Conservation (phyloP, 192 early-diverging fungal species). For the Kickxella alabastrina region DNA sequence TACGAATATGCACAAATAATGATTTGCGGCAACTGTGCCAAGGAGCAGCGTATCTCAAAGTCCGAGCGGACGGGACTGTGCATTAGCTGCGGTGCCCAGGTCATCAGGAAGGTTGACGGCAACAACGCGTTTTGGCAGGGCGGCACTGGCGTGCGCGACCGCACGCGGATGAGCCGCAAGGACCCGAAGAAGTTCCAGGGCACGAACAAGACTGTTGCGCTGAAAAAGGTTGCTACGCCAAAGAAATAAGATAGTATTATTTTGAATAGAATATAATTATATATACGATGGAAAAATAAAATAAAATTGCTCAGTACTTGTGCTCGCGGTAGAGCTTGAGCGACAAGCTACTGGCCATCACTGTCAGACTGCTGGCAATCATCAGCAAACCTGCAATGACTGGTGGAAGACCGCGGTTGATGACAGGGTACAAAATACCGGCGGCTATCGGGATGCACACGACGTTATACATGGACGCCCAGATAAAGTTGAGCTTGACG, state of each 20-base stretch:
- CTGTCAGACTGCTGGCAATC: slow-evolving; percentile 80
- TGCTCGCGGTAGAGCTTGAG: slow-evolving; percentile 57
- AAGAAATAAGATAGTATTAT: slow-evolving; percentile 15
- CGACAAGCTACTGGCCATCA: slow-evolving; percentile 74
- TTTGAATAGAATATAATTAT: background rate
- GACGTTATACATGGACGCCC: slow-evolving; percentile 86
- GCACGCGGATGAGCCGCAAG: slow-evolving; percentile 68
- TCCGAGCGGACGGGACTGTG: slow-evolving; percentile 48
- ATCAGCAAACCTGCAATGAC: slow-evolving; percentile 87
- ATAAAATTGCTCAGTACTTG: slow-evolving; percentile 14
- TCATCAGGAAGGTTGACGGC: slow-evolving; percentile 51
- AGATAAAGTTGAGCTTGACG: slow-evolving; percentile 82
- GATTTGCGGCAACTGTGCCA: slow-evolving; percentile 80
- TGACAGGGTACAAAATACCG: slow-evolving; percentile 69
- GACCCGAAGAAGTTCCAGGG: slow-evolving; percentile 65
- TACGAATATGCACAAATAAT: slow-evolving; percentile 70
- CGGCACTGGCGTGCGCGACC: slow-evolving; percentile 77
- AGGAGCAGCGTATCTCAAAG: slow-evolving; percentile 65
- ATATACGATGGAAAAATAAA: background rate
- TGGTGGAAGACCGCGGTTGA: slow-evolving; percentile 60
- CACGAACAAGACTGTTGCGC: slow-evolving; percentile 54
- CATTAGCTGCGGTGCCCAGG: slow-evolving; percentile 61
- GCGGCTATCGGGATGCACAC: slow-evolving; percentile 89
- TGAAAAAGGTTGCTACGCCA: slow-evolving; percentile 29
- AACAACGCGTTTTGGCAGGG: slow-evolving; percentile 85